These are phyloP conservation scores for Trichoderma aggressivum DNA, from an alignment of 2,329 filamentous ascomycete species.

Conservation along the genomic window DNA sequence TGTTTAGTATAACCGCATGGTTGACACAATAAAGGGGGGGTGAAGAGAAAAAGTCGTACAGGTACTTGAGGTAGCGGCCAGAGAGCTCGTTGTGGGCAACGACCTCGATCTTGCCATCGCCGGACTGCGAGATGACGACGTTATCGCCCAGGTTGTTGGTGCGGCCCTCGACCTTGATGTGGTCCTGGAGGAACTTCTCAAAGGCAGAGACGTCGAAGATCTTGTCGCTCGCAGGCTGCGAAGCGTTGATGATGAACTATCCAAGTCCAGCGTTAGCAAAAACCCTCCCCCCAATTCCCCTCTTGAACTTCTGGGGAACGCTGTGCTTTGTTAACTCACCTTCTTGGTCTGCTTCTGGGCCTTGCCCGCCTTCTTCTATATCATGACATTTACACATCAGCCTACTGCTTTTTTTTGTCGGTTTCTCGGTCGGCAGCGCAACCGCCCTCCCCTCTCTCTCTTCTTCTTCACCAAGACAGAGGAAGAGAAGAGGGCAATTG, in stretches of 20 bases:
- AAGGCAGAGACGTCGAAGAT: constrained; percentile 99
- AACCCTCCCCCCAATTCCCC: not conserved
- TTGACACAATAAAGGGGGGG: not conserved
- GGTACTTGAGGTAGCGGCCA: constrained; percentile 99
- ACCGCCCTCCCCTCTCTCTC: not conserved
- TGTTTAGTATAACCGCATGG: not conserved
- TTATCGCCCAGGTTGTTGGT: constrained; percentile 96
- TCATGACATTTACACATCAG: constrained; percentile 64
- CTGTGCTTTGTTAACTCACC: constrained; percentile 45
- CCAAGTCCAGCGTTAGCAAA: not conserved
- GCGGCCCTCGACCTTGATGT: constrained; percentile 99
- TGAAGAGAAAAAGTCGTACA: constrained; percentile 57
- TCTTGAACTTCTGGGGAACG: not conserved
- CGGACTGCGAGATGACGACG: constrained; percentile 84
- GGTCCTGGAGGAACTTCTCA: constrained; percentile 99
- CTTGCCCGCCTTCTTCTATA: constrained; percentile 66
- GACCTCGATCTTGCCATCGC: constrained; percentile 97
- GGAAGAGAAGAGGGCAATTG: constrained; percentile 25
- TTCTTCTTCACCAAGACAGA: not conserved
- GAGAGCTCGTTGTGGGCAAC: constrained; percentile 97
- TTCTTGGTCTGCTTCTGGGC: constrained; percentile 84
- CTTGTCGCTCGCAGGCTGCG: constrained; percentile 97
- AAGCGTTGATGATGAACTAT: constrained; percentile 99
- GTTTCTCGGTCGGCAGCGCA: not conserved
- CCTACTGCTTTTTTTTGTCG: constrained; percentile 72